A percentile compares a stretch with the other conserved stretches of the same genome.
Evolutionary conservation across 768 basidiomycete species (phyloP).

Genomic region (Leucosporidium scottii): DNA sequence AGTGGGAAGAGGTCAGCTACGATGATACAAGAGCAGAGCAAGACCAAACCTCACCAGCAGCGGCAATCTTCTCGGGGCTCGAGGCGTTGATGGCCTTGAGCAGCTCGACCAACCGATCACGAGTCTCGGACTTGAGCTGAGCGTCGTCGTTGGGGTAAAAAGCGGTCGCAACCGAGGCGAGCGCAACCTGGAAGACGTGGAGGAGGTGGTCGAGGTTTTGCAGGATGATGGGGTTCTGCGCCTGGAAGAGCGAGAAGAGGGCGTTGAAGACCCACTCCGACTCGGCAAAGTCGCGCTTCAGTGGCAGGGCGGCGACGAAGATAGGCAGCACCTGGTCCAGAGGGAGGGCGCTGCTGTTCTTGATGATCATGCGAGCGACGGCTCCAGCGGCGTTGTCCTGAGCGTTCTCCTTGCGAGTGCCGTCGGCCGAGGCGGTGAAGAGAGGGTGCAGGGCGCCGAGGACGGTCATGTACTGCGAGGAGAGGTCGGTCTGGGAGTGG

Average conservation of each 20-base stretch:
- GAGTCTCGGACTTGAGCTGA: conserved; percentile 72
- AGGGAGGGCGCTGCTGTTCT: conserved; percentile 69
- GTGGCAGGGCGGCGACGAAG: conserved; percentile 70
- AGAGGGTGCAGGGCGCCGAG: conserved; percentile 73
- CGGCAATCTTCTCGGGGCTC: conserved; percentile 23
- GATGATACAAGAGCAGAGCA: no score
- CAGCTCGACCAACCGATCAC: conserved; percentile 66
- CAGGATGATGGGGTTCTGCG: conserved; percentile 61
- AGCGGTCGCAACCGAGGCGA: conserved; percentile 53
- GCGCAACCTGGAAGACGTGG: conserved; percentile 67
- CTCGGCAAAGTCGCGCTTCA: conserved; percentile 81
- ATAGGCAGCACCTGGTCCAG: conserved; percentile 76
- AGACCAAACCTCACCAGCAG: neutral
- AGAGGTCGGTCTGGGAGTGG: conserved; percentile 72
- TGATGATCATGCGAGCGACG: conserved; percentile 75
- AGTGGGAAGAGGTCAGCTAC: no score
- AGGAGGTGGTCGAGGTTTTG: conserved; percentile 74
- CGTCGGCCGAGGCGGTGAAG: conserved; percentile 60
- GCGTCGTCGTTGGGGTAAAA: conserved; percentile 50
- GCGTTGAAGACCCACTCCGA: conserved; percentile 46
- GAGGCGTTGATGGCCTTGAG: conserved; percentile 52
- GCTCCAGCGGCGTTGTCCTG: conserved; percentile 96
- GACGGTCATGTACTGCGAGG: conserved; percentile 68
- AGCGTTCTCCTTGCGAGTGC: conserved; percentile 63
- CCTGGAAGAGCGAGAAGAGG: conserved; percentile 77